phyloP scores from a whole-genome alignment of 495 filamentous ascomycete species.

The Tuber borchii region DNA sequence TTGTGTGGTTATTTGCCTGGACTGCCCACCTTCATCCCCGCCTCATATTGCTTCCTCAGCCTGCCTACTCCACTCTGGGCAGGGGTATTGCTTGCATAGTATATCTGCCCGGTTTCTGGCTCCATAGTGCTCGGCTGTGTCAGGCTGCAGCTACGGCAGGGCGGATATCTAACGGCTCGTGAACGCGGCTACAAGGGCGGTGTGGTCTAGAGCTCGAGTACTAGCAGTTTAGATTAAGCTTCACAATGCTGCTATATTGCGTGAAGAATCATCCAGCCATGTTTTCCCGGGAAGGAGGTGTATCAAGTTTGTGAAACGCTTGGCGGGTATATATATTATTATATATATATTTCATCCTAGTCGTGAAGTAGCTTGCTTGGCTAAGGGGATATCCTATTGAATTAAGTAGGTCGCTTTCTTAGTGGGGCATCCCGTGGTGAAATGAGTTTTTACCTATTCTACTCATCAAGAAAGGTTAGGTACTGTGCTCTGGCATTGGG shows the following conservation, averaged over 20 bases:
- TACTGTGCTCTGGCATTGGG: too few relatives aligned
- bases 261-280: neutral
- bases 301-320: neutral
- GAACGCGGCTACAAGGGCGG: neutral
- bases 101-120: neutral
- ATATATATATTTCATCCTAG: neutral
- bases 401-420: neutral
- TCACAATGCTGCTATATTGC: neutral
- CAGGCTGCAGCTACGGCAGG: neutral
- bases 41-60: neutral
- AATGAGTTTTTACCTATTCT: too few relatives aligned
- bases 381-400: neutral
- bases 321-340: neutral
- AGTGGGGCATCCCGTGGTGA: too few relatives aligned
- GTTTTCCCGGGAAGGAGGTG: neutral
- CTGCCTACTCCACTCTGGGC: neutral
- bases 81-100: neutral
- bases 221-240: neutral
- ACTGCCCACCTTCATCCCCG: neutral
- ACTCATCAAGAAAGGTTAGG: too few relatives aligned
- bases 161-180: neutral
- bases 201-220: neutral
- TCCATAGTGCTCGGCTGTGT: neutral
- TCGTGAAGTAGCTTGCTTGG: neutral
- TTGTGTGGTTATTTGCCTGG: neutral